A percentile compares a stretch with the other conserved stretches of the same genome.
Evolutionary conservation across 2,329 filamentous ascomycete species (phyloP).

Genomic region (Orbilia quercus): DNA sequence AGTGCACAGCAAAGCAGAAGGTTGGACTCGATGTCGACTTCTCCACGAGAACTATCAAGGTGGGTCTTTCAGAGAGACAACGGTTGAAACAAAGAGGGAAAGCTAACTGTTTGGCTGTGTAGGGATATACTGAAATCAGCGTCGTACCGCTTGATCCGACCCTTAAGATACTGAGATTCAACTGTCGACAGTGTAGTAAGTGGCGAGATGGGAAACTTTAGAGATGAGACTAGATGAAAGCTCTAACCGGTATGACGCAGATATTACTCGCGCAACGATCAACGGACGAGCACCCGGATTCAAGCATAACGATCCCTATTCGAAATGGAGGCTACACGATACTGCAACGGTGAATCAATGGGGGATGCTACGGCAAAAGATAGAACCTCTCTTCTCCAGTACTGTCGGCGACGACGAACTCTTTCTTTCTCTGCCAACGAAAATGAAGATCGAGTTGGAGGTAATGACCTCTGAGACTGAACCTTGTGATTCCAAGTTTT

Average conservation of each 20-base stretch:
- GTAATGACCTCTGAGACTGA: conserved; percentile 19
- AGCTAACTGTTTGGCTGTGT: conserved; percentile 40
- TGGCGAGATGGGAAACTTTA: conserved; percentile 31
- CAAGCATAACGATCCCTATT: conserved; percentile 74
- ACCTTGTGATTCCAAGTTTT: not conserved
- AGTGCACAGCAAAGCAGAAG: conserved; percentile 79
- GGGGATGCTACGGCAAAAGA: conserved; percentile 76
- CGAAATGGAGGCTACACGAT: conserved; percentile 71
- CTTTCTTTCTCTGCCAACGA: conserved; percentile 70
- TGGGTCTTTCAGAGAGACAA: conserved; percentile 31
- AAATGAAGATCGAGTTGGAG: conserved; percentile 71
- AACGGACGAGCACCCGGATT: conserved; percentile 60
- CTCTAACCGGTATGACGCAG: conserved; percentile 21
- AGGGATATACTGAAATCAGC: conserved; percentile 81
- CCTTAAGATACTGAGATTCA: conserved; percentile 69
- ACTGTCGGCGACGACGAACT: conserved; percentile 69
- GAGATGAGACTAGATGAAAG: not conserved
- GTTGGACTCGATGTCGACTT: conserved; percentile 93
- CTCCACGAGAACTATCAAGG: conserved; percentile 74
- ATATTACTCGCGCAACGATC: conserved; percentile 44
- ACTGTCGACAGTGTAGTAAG: conserved; percentile 72
- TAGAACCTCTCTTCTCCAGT: conserved; percentile 70
- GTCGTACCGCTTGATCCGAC: conserved; percentile 74
- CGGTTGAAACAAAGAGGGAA: not conserved
- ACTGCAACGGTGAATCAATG: conserved; percentile 77